Percentiles rank a stretch among this genome's conserved stretches.
These are phyloP conservation scores for Euryodendron excelsum DNA, from an alignment of 148 eudicot species.

Conservation along the genomic window DNA sequence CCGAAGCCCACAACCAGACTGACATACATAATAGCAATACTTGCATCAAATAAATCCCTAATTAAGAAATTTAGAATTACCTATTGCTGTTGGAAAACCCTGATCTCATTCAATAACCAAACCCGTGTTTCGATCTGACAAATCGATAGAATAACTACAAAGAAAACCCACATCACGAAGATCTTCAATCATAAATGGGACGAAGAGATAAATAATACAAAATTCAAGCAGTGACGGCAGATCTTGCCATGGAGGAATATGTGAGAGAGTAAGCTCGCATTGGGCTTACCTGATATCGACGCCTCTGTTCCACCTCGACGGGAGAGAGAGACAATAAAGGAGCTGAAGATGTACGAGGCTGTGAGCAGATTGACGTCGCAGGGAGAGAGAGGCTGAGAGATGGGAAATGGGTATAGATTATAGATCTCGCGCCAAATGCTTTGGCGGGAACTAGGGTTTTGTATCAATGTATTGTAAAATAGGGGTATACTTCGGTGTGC, in stretches of 20 bases:
- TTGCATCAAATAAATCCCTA: neutral
- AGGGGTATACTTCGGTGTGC: neutral
- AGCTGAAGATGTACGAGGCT: neutral
- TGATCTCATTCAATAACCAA: neutral
- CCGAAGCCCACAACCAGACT: neutral
- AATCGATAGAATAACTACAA: neutral
- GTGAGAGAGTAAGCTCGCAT: neutral
- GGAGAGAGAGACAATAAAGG: neutral
- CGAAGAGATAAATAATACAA: neutral
- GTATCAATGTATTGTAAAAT: too few relatives aligned
- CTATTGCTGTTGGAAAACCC: neutral
- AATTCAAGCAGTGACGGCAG: neutral
- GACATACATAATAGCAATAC: neutral
- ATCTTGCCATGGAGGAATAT: neutral
- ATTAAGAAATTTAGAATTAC: neutral
- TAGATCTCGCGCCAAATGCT: constrained; percentile 12
- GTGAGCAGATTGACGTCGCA: neutral
- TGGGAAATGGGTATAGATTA: too few relatives aligned
- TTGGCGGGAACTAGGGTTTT: constrained; percentile 16
- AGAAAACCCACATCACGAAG: neutral
- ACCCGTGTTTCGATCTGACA: neutral
- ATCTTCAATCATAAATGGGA: neutral
- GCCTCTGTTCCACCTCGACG: neutral
- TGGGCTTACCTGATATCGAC: constrained; percentile 6
- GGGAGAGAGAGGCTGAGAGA: neutral